These are phyloP conservation scores for Alternaria hordeiaustralica DNA, from an alignment of 2,329 filamentous ascomycete species.

Conservation along the genomic window DNA sequence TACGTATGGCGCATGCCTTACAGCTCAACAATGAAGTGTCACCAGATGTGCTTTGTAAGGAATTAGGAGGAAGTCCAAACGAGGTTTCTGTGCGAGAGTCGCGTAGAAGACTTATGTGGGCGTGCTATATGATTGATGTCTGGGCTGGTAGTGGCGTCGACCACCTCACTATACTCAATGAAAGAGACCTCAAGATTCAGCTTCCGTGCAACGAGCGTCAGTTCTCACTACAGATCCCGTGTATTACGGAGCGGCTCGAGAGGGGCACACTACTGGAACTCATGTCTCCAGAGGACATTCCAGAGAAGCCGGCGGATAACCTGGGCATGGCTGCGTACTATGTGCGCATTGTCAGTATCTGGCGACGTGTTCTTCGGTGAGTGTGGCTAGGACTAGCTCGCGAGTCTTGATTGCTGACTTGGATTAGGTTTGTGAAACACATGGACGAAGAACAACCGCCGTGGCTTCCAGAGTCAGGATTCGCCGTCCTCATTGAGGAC, in stretches of 20 bases:
- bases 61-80: slow-evolving; percentile 32
- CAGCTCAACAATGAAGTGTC: slow-evolving; percentile 42
- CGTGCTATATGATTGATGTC: slow-evolving; percentile 45
- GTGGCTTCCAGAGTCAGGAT: slow-evolving; percentile 38
- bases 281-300: slow-evolving; percentile 30
- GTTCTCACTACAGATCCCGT: slow-evolving; percentile 40
- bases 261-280: slow-evolving; percentile 35
- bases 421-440: slow-evolving; percentile 38
- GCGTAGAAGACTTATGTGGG: slow-evolving; percentile 43
- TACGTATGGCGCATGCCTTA: slow-evolving; percentile 42
- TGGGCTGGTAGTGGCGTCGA: slow-evolving; percentile 45
- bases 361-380: slow-evolving; percentile 39
- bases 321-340: slow-evolving; percentile 43
- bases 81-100: slow-evolving; percentile 40
- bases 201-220: slow-evolving; percentile 44
- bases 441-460: slow-evolving; percentile 41
- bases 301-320: slow-evolving; percentile 39
- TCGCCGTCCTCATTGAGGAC: slow-evolving; percentile 31
- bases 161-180: slow-evolving; percentile 41
- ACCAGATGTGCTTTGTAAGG: slow-evolving; percentile 35
- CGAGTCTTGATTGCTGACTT: neutral
- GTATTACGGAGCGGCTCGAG: slow-evolving; percentile 36
- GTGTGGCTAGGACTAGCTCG: neutral
- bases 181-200: slow-evolving; percentile 43
- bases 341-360: slow-evolving; percentile 42